phyloP scores from a whole-genome alignment of 2,329 filamentous ascomycete species.

The Microcyclospora pomicola region DNA sequence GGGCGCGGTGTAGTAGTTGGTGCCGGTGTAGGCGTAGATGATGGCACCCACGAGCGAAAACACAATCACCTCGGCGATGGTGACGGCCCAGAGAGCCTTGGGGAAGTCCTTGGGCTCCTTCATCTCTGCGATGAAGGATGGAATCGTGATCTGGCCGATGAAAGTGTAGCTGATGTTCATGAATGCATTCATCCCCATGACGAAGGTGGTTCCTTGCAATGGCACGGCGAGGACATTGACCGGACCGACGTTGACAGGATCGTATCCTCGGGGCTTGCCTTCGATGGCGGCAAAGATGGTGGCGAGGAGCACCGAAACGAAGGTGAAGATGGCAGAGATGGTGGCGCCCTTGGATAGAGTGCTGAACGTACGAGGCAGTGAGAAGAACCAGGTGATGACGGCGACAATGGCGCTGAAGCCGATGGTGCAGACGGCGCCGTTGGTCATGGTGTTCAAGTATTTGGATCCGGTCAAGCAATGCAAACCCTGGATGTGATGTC shows the following conservation, averaged over 20 bases:
- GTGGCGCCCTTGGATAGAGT: constrained; percentile 68
- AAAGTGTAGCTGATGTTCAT: constrained; percentile 95
- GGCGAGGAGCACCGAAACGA: constrained; percentile 73
- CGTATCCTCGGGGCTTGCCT: constrained; percentile 42
- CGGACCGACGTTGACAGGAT: constrained; percentile 34
- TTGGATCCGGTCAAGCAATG: constrained; percentile 76
- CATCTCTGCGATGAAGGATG: constrained; percentile 95
- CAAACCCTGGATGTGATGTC: constrained; percentile 39
- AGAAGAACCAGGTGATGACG: constrained; percentile 62
- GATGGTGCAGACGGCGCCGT: constrained; percentile 60
- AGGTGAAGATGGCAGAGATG: constrained; percentile 72
- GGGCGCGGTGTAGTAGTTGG: constrained; percentile 74
- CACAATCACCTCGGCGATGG: constrained; percentile 72
- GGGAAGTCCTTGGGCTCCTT: constrained; percentile 67
- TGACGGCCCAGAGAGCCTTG: constrained; percentile 83
- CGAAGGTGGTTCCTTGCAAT: constrained; percentile 58
- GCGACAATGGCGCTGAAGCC: constrained; percentile 63
- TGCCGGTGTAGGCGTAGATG: constrained; percentile 77
- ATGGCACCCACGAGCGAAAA: constrained; percentile 72
- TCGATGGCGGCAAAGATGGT: constrained; percentile 71
- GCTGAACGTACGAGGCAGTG: constrained; percentile 72
- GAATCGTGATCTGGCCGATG: constrained; percentile 86
- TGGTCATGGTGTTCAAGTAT: constrained; percentile 80
- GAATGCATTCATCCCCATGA: constrained; percentile 72
- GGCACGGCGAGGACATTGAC: constrained; percentile 58